Conservation (phyloP, 371 early-diverging fungal species). For the Phascolomyces articulosus region DNA sequence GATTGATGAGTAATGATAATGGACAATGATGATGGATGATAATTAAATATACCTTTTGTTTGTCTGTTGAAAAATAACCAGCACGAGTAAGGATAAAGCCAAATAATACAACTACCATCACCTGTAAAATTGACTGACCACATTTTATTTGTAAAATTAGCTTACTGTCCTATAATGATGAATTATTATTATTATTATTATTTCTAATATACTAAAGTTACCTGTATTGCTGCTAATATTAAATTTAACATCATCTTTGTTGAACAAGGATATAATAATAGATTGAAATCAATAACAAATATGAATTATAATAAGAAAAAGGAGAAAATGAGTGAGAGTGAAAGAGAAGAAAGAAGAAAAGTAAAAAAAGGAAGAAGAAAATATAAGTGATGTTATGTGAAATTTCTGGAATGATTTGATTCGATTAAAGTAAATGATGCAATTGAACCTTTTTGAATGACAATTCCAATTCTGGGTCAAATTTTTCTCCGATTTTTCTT, state of each 20-base stretch:
- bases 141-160: neutral
- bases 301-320: no score
- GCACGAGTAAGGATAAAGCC: constrained; percentile 51
- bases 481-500: neutral
- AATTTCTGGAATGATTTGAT: neutral
- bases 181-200: neutral
- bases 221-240: constrained; percentile 7
- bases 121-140: constrained; percentile 61
- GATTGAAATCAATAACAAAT: no score
- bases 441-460: neutral
- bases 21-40: neutral
- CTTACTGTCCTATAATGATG: neutral
- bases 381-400: neutral
- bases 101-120: constrained; percentile 56
- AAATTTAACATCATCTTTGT: constrained; percentile 9
- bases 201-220: neutral
- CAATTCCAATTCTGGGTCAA: no score
- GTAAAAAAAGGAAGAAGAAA: neutral
- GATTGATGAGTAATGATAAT: neutral
- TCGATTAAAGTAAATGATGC: neutral
- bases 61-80: constrained; percentile 53
- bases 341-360: neutral
- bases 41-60: constrained; percentile 54
- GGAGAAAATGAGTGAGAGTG: neutral
- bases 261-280: no score